Evolutionary conservation across 768 basidiomycete species (phyloP).

Genomic region (Sutorius australiensis): DNA sequence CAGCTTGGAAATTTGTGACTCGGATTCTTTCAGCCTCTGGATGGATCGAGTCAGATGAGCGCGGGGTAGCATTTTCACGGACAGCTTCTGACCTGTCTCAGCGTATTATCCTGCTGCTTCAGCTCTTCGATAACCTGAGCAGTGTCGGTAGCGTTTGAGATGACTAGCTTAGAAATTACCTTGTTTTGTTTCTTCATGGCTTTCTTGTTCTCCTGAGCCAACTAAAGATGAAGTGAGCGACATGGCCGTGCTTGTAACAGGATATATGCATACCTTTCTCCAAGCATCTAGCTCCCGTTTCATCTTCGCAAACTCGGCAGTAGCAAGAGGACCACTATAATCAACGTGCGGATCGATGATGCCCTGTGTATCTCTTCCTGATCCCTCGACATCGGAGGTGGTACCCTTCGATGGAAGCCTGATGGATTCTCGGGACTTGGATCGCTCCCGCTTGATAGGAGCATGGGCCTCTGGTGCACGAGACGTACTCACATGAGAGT

Average conservation of each 20-base stretch:
- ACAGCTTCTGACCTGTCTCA: slow-evolving; percentile 34
- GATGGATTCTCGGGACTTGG: slow-evolving; percentile 34
- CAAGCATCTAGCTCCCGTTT: slow-evolving; percentile 55
- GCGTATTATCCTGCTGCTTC: slow-evolving; percentile 38
- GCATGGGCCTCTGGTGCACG: slow-evolving; percentile 5
- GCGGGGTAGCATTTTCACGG: neutral
- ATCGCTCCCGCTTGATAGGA: slow-evolving; percentile 30
- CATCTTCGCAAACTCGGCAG: slow-evolving; percentile 50
- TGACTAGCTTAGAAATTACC: slow-evolving; percentile 32
- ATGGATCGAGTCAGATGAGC: slow-evolving; percentile 1
- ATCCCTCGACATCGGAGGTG: slow-evolving; percentile 29
- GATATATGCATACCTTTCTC: slow-evolving; percentile 38
- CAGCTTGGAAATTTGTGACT: slow-evolving; percentile 40
- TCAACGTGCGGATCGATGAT: slow-evolving; percentile 16
- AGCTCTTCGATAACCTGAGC: slow-evolving; percentile 52
- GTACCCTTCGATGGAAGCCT: slow-evolving; percentile 21
- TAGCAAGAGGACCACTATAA: slow-evolving; percentile 36
- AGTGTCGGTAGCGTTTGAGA: slow-evolving; percentile 1
- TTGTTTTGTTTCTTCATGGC: slow-evolving; percentile 52
- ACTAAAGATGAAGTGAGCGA: slow-evolving; percentile 20
- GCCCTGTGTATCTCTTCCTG: slow-evolving; percentile 20
- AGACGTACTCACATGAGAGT: slow-evolving; percentile 11
- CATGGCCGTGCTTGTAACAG: neutral
- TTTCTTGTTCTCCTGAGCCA: slow-evolving; percentile 47
- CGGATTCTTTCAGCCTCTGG: slow-evolving; percentile 45